Evolutionary conservation across 371 early-diverging fungal species (phyloP).

Genomic region (Zancudomyces culisetae): DNA sequence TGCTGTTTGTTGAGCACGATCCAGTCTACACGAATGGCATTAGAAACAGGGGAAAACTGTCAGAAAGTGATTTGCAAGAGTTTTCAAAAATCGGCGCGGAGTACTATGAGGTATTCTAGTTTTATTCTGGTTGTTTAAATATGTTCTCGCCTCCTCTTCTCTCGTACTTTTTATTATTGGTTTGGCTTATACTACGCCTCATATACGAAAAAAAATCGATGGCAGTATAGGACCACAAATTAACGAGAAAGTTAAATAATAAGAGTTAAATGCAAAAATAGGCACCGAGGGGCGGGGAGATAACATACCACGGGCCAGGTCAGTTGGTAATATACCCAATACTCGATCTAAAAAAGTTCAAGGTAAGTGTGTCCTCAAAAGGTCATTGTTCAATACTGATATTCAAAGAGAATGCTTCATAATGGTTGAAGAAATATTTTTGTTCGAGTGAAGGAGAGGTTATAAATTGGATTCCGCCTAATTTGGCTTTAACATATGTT

Average conservation of each 20-base stretch:
- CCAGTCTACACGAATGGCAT: conserved; percentile 86
- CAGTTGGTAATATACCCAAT: conserved; percentile 93
- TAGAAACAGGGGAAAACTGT: conserved; percentile 41
- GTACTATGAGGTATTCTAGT: conserved; percentile 40
- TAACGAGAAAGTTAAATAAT: neutral
- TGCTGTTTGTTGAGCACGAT: conserved; percentile 69
- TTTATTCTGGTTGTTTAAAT: neutral
- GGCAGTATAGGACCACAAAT: neutral
- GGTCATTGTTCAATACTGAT: neutral
- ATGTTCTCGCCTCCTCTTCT: no score
- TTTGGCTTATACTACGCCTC: no score
- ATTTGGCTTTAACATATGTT: neutral
- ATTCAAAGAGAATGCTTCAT: neutral
- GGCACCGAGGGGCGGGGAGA: conserved; percentile 66
- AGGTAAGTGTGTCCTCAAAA: neutral
- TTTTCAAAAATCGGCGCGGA: conserved; percentile 46
- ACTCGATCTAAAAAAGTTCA: conserved; percentile 39
- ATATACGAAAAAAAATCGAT: no score
- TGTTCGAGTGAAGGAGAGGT: no score
- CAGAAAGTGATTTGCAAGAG: conserved; percentile 29
- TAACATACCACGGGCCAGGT: conserved; percentile 93
- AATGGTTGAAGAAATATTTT: neutral
- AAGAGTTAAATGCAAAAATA: conserved; percentile 23
- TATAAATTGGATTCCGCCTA: neutral
- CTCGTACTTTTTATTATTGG: no score